Evolutionary conservation across 139 green algal genomes (phyloP).

Genomic region (Coelastrella sp.): DNA sequence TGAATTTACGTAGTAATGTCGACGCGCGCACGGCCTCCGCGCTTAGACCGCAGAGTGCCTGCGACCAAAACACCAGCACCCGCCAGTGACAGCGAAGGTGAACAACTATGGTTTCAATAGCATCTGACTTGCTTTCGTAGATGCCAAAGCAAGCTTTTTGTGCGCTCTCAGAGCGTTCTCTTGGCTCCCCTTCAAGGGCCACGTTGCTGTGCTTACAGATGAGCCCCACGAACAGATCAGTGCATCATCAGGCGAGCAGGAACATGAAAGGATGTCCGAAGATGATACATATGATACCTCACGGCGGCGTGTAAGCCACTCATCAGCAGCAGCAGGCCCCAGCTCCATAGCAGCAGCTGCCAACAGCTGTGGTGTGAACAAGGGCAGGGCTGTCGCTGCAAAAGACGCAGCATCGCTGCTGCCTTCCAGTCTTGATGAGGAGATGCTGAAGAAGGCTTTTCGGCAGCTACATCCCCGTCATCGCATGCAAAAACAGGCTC

Average conservation of each 20-base stretch:
- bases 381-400: too few species aligned
- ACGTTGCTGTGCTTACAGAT: too few species aligned
- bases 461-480: constrained; percentile 48
- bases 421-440: constrained; percentile 48
- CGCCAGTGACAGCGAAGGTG: neutral
- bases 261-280: neutral
- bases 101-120: neutral
- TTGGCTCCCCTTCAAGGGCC: too few species aligned
- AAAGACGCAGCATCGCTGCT: constrained; percentile 19
- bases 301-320: constrained; percentile 14
- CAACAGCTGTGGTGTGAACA: neutral
- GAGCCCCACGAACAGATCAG: too few species aligned
- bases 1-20: neutral
- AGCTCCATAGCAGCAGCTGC: constrained; percentile 27
- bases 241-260: neutral
- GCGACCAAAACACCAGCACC: neutral
- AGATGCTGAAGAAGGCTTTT: constrained; percentile 21
- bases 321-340: constrained; percentile 9
- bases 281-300: neutral
- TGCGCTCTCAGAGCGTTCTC: too few species aligned
- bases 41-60: neutral
- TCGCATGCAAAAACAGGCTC: constrained; percentile 44
- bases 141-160: neutral
- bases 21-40: neutral
- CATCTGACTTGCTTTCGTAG: neutral